phyloP scores from a whole-genome alignment of 2,329 filamentous ascomycete species.

The Alternaria atra region DNA sequence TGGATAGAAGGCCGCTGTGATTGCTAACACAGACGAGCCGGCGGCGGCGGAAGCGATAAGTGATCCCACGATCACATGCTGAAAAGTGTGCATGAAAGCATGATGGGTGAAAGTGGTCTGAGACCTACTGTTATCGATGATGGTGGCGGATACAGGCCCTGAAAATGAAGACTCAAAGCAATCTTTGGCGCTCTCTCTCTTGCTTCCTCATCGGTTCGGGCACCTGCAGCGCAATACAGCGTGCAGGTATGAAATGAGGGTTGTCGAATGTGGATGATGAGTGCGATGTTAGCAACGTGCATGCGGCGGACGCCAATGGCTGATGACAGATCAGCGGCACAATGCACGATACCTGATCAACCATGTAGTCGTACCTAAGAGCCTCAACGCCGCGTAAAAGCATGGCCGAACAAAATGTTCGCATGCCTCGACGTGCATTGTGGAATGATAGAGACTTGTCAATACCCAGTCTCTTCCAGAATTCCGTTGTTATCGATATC shows the following conservation, averaged over 20 bases:
- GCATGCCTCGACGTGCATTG: not conserved
- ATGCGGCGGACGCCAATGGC: conserved; percentile 2
- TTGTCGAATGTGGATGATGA: not conserved
- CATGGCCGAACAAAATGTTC: not conserved
- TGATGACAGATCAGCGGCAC: conserved; percentile 16
- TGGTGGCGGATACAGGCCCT: not conserved
- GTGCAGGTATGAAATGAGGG: not conserved
- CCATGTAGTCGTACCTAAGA: not conserved
- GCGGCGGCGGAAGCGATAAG: not conserved
- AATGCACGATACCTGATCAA: conserved; percentile 1
- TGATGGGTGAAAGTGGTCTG: not conserved
- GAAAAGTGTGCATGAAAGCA: not conserved
- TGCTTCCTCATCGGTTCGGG: not conserved
- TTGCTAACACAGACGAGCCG: not conserved
- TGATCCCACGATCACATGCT: not conserved
- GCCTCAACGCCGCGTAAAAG: not conserved
- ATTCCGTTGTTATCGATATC: conserved; percentile 21
- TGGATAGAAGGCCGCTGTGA: not conserved
- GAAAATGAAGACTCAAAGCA: not conserved
- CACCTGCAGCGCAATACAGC: not conserved
- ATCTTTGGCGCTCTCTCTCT: not conserved
- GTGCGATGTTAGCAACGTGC: not conserved
- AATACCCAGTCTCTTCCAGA: not conserved
- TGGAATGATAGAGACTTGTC: not conserved
- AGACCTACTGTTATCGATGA: not conserved